Evolutionary conservation across 1,139 yeast species (phyloP).

Genomic region (Protomyces inundatus): DNA sequence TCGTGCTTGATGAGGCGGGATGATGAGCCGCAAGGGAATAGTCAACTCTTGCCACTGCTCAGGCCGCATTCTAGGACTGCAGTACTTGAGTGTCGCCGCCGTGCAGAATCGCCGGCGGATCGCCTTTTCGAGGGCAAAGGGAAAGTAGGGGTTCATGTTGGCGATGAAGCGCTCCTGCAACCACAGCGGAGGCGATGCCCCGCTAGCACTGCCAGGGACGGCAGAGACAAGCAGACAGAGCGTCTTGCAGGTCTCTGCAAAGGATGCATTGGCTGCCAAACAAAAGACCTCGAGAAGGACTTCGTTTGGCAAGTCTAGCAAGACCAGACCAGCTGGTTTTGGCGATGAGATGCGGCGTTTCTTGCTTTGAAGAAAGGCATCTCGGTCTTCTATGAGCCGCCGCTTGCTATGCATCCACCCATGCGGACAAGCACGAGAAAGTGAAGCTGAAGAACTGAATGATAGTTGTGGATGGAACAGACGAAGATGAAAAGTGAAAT

Average conservation of each 20-base stretch:
- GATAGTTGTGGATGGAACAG: too few relatives aligned
- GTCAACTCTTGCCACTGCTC: background rate
- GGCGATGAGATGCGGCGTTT: background rate
- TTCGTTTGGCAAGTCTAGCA: slow-evolving; percentile 10
- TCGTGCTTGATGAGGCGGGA: background rate
- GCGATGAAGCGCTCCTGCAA: slow-evolving; percentile 5
- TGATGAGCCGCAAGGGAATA: slow-evolving; percentile 8
- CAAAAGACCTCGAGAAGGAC: slow-evolving; percentile 6
- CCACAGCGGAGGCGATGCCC: slow-evolving; percentile 13
- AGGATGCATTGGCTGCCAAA: slow-evolving; percentile 10
- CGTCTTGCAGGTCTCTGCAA: slow-evolving; percentile 3
- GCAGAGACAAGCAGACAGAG: slow-evolving; percentile 7
- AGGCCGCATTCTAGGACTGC: background rate
- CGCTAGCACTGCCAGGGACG: slow-evolving; percentile 1
- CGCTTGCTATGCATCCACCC: background rate
- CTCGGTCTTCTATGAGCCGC: background rate
- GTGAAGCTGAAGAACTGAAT: background rate
- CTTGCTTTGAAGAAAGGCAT: background rate
- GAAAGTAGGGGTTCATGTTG: slow-evolving; percentile 4
- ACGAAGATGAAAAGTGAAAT: too few relatives aligned
- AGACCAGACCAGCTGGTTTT: background rate
- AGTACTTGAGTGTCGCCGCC: slow-evolving; percentile 1
- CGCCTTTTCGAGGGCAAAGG: slow-evolving; percentile 15
- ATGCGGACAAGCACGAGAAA: background rate
- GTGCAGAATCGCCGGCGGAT: slow-evolving; percentile 18